These are phyloP conservation scores for Chionographis japonica DNA, from an alignment of 106 monocot genomes.

Conservation along the genomic window DNA sequence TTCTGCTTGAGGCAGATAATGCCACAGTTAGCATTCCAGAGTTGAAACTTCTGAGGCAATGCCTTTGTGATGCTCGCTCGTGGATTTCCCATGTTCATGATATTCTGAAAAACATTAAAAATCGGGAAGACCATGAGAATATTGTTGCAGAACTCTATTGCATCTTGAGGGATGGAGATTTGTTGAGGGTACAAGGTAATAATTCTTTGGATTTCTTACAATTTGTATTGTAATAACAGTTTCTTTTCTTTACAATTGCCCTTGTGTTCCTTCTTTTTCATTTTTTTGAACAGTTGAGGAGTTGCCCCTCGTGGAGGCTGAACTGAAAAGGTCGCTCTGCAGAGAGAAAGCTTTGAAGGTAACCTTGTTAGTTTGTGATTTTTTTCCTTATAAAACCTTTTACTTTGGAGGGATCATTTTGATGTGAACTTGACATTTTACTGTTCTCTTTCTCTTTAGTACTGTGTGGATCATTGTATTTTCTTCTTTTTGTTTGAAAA, in stretches of 20 bases:
- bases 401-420: neutral
- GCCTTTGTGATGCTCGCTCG: conserved; percentile 37
- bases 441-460: neutral
- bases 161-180: conserved; percentile 43
- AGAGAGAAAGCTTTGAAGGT: conserved; percentile 60
- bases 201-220: neutral
- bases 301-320: conserved; percentile 43
- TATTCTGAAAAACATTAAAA: conserved; percentile 24
- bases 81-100: conserved; percentile 47
- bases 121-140: conserved; percentile 40
- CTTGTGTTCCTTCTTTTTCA: conserved; percentile 1
- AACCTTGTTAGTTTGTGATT: neutral
- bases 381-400: neutral
- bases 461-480: no score
- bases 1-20: conserved; percentile 30
- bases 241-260: neutral
- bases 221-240: no score
- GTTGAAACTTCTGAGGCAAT: conserved; percentile 49
- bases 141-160: conserved; percentile 48
- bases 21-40: conserved; percentile 54
- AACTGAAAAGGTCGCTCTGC: conserved; percentile 46
- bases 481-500: no score
- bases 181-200: conserved; percentile 45
- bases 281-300: conserved; percentile 57
- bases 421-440: no score